These are phyloP conservation scores for Penicillium sp. DNA, from an alignment of 2,329 filamentous ascomycete species.

Conservation along the genomic window DNA sequence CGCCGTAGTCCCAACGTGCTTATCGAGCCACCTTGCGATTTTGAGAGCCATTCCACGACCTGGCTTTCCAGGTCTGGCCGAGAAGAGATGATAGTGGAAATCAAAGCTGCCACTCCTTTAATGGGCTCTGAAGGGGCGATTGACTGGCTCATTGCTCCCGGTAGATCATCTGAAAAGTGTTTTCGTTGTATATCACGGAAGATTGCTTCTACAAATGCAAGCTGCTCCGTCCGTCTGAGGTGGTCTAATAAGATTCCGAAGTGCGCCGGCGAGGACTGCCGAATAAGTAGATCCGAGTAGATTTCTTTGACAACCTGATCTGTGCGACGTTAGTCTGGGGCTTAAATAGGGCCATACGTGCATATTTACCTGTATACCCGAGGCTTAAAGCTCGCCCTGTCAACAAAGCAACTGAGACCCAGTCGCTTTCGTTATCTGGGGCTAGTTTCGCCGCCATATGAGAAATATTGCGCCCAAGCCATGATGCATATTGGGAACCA, in stretches of 20 bases:
- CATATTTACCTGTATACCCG: slow-evolving; percentile 65
- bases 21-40: slow-evolving; percentile 64
- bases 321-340: slow-evolving; percentile 26
- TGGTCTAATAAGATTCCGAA: slow-evolving; percentile 43
- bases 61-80: slow-evolving; percentile 53
- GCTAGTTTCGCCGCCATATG: slow-evolving; percentile 46
- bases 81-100: slow-evolving; percentile 53
- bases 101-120: slow-evolving; percentile 59
- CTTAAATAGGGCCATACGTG: neutral
- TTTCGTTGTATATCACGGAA: slow-evolving; percentile 47
- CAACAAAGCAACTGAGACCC: slow-evolving; percentile 46
- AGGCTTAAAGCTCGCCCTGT: slow-evolving; percentile 64
- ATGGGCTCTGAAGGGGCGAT: slow-evolving; percentile 39
- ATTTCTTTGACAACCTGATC: slow-evolving; percentile 43
- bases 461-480: slow-evolving; percentile 68
- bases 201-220: slow-evolving; percentile 45
- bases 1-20: slow-evolving; percentile 66
- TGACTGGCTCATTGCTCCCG: slow-evolving; percentile 13
- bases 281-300: slow-evolving; percentile 39
- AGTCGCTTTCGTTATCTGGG: slow-evolving; percentile 29
- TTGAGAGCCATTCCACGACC: slow-evolving; percentile 65
- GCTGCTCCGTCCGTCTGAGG: slow-evolving; percentile 52
- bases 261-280: slow-evolving; percentile 26
- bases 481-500: slow-evolving; percentile 64
- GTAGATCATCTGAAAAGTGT: slow-evolving; percentile 34